phyloP scores from a whole-genome alignment of 2,329 filamentous ascomycete genomes.

The Allantophomopsis lycopodina region DNA sequence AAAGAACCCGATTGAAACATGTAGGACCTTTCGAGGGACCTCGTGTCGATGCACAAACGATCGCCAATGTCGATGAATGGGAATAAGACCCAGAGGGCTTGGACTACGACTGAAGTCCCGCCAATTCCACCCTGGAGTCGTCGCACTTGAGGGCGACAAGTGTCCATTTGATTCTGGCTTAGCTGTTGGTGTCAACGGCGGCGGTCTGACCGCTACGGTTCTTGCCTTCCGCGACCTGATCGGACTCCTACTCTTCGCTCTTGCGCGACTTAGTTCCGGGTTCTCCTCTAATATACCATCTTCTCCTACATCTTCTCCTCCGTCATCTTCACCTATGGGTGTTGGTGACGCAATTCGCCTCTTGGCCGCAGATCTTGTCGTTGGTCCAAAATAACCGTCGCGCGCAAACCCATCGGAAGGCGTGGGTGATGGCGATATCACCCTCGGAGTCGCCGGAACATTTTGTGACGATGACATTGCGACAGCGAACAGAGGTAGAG shows the following conservation, averaged over 20 bases:
- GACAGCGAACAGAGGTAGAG: slow-evolving; percentile 43
- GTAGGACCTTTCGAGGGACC: slow-evolving; percentile 82
- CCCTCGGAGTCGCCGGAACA: slow-evolving; percentile 68
- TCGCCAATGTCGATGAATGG: slow-evolving; percentile 85
- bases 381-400: slow-evolving; percentile 57
- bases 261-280: slow-evolving; percentile 15
- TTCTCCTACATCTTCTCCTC: slow-evolving; percentile 38
- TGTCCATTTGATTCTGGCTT: slow-evolving; percentile 43
- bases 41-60: slow-evolving; percentile 93
- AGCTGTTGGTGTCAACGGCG: slow-evolving; percentile 20
- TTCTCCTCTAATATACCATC: slow-evolving; percentile 14
- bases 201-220: slow-evolving; percentile 29
- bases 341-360: slow-evolving; percentile 42
- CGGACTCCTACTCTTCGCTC: slow-evolving; percentile 17
- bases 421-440: slow-evolving; percentile 80
- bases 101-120: slow-evolving; percentile 82
- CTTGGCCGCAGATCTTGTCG: slow-evolving; percentile 61
- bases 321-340: slow-evolving; percentile 26
- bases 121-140: slow-evolving; percentile 63
- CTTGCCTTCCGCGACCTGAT: slow-evolving; percentile 31
- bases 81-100: slow-evolving; percentile 85
- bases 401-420: slow-evolving; percentile 41
- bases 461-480: slow-evolving; percentile 22
- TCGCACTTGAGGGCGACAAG: slow-evolving; percentile 48
- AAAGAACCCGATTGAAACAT: slow-evolving; percentile 94